A percentile compares a stretch with the other conserved stretches of the same genome.
Conservation (phyloP, 257 asterid species). For the Ballota nigra region DNA sequence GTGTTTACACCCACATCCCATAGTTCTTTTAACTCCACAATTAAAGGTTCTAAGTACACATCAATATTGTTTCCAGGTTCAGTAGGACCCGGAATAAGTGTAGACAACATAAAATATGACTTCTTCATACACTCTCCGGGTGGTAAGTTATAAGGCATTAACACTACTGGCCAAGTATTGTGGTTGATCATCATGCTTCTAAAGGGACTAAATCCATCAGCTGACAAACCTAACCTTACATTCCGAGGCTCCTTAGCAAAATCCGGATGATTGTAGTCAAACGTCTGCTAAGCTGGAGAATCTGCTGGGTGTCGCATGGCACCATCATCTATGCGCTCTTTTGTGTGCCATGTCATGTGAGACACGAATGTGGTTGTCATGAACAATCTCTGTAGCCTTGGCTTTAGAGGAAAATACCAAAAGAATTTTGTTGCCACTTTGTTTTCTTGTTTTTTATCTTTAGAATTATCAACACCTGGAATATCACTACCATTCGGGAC, state of each 20-base stretch:
- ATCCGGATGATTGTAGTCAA: background rate
- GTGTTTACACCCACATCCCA: background rate
- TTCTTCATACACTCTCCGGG: background rate
- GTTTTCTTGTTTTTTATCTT: background rate
- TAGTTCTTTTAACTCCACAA: background rate
- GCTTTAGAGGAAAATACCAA: background rate
- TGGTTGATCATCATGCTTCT: background rate
- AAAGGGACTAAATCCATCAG: background rate
- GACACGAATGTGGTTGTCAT: background rate
- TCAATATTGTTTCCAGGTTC: background rate
- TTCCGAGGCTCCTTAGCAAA: background rate
- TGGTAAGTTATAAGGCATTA: background rate
- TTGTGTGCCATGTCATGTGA: background rate
- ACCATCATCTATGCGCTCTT: background rate
- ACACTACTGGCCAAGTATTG: background rate
- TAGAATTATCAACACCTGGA: background rate
- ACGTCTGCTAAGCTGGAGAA: background rate
- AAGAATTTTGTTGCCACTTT: background rate
- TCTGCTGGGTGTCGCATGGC: background rate
- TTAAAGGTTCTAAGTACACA: background rate
- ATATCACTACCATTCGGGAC: background rate
- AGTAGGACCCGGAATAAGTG: background rate
- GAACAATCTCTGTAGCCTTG: background rate
- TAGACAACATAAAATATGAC: background rate
- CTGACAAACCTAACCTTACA: background rate